Evolutionary conservation across 208 protist species (phyloP).

Genomic region (Leishmania major): DNA sequence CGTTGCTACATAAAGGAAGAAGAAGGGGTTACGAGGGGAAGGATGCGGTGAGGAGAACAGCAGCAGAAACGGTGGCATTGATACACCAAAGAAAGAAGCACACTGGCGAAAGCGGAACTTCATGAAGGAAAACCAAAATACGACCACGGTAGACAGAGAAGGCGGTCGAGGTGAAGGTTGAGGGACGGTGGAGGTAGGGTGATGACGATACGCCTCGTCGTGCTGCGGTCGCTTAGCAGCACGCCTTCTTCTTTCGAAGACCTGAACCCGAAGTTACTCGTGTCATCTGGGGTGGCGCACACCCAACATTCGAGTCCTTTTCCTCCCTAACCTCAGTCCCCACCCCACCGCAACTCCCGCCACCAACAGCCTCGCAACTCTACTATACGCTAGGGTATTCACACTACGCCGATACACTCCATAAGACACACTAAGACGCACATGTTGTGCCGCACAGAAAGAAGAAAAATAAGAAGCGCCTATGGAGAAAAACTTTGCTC

Average conservation of each 20-base stretch:
- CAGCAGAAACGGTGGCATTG: not conserved
- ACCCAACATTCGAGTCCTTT: not conserved
- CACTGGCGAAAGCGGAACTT: not conserved
- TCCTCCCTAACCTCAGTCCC: not conserved
- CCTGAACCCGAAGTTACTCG: not conserved
- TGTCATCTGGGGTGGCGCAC: not conserved
- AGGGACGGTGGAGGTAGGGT: not conserved
- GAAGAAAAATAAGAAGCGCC: not conserved
- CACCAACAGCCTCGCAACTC: not conserved
- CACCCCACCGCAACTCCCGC: not conserved
- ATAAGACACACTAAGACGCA: not conserved
- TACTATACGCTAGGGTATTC: not conserved
- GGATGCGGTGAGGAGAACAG: not conserved
- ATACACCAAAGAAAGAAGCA: not conserved
- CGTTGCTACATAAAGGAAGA: not conserved
- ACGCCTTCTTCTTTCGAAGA: too few species aligned
- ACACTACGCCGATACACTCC: not conserved
- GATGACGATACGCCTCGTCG: not conserved
- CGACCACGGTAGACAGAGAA: not conserved
- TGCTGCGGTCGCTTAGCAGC: not conserved
- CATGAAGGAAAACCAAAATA: not conserved
- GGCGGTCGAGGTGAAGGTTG: not conserved
- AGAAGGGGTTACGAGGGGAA: not conserved
- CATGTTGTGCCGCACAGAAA: not conserved
- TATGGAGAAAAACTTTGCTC: not conserved